A percentile compares a stretch with the other conserved stretches of the same genome.
Evolutionary conservation across 805 yeast genomes (phyloP).

Genomic region (Lipomyces yamanashiensis): DNA sequence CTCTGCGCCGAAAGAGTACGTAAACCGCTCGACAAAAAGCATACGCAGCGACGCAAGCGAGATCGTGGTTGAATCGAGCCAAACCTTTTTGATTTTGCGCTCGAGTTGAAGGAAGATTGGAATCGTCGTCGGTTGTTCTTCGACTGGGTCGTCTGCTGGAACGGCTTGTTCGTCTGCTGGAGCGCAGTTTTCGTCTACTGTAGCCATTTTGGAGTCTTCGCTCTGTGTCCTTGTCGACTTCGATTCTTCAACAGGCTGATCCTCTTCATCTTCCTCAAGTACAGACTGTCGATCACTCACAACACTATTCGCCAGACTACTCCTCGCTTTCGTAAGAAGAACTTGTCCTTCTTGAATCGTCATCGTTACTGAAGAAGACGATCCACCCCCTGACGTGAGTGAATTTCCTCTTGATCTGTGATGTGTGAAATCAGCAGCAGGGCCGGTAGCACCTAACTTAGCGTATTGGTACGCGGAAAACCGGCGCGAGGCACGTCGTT

Average conservation of each 20-base stretch:
- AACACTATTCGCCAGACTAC: conserved; percentile 3
- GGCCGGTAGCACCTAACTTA: conserved; percentile 51
- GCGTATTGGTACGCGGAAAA: conserved; percentile 93
- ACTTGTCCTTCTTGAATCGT: conserved; percentile 12
- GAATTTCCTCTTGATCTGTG: conserved; percentile 11
- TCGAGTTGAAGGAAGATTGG: conserved; percentile 44
- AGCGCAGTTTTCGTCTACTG: background rate
- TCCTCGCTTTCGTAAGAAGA: background rate
- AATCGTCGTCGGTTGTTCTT: background rate
- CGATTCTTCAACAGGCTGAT: too few relatives aligned
- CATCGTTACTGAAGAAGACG: background rate
- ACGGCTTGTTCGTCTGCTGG: background rate
- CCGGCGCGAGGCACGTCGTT: conserved; percentile 90
- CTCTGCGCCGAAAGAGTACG: conserved; percentile 73
- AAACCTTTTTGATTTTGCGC: conserved; percentile 43
- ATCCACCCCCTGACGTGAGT: background rate
- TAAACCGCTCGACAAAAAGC: conserved; percentile 83
- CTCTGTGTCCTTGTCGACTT: background rate
- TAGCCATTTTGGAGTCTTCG: background rate
- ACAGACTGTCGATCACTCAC: background rate
- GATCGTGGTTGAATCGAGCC: conserved; percentile 41
- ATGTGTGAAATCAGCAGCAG: conserved; percentile 10
- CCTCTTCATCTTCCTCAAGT: conserved; percentile 7
- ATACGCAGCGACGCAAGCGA: conserved; percentile 63
- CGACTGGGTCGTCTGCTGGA: background rate